Base-by-base conservation (phyloP, 805 yeast species). In the Metschnikowia bowlesiae region DNA sequence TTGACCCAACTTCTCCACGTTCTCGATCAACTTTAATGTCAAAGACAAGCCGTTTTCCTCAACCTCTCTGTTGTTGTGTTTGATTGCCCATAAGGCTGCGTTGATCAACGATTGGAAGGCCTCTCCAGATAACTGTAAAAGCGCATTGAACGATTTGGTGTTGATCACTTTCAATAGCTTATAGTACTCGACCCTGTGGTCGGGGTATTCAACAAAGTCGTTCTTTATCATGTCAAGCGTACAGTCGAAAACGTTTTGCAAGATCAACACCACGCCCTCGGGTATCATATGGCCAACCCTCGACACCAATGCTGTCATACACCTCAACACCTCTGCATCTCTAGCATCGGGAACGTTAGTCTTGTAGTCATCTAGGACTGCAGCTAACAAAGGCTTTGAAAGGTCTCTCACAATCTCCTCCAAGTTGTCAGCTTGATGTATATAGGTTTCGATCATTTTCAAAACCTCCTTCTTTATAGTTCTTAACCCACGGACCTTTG, bases 51-150 rank as follows among this genome's bases (percentile, higher is more conserved):
- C 99, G 49, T 85, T 85, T 55, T 86, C 91, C 69, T 94, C 99
- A 49, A 94, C 97, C 49, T 92, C 98, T 67, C 98, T 83, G 69
- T 94, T 91, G 63, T 91, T 94, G 68, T 94, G 99, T 70, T 94
- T 92, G 68, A 94, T 88, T 0, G 98, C 97, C 99, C 99, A 94
- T 62, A 94, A 76, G 42, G 96, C 91, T 2, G 98, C 96, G 70
- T 90, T 92, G 53, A 94, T 83, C 50, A 94, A 85, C 52, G 89
- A 80, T 64, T 87, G 90, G 79, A 94, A 92, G 26, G 96, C 96
- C 55, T 83, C 90, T 3, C 95, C 92, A 8, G 97, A 95, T 56
- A 94, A 79, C 67, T 89, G 87, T 53, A 89, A 75, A 57, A 94
- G 77, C 0, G 97, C 96, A 51, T 82, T 79, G 77, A 94, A 94